Conservation (phyloP, 139 green algal species). For the Volvox africanus region DNA sequence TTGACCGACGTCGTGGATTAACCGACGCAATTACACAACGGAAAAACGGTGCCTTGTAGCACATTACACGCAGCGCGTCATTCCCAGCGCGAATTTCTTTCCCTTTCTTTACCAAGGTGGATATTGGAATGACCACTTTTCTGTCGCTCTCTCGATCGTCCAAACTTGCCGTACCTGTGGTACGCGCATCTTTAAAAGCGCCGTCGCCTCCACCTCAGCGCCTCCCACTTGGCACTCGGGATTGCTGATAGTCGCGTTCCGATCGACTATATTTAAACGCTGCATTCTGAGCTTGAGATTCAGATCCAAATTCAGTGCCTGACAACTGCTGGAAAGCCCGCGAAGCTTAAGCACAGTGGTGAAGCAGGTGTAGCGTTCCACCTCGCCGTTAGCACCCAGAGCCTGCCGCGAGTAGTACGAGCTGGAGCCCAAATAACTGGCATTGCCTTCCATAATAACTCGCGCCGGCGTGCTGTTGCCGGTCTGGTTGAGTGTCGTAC, state of each 20-base stretch:
- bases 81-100: no score
- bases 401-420: neutral
- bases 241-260: no score
- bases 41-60: no score
- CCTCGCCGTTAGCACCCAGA: neutral
- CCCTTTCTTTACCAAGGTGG: no score
- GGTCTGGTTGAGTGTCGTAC: neutral
- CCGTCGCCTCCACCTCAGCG: neutral
- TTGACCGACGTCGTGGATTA: no score
- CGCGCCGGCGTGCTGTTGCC: neutral
- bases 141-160: no score
- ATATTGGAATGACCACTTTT: no score
- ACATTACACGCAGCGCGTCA: no score
- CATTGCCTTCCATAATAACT: neutral
- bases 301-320: neutral
- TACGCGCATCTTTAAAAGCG: neutral
- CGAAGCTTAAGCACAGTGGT: neutral
- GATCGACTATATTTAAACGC: neutral
- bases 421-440: neutral
- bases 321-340: constrained; percentile 11
- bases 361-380: constrained; percentile 36
- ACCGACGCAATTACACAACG: no score
- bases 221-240: neutral
- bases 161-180: neutral
- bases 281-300: neutral